A percentile compares a stretch with the other conserved stretches of the same genome.
phyloP scores from a whole-genome alignment of 164 flowering plant species.

The Umbilicus rupestris region DNA sequence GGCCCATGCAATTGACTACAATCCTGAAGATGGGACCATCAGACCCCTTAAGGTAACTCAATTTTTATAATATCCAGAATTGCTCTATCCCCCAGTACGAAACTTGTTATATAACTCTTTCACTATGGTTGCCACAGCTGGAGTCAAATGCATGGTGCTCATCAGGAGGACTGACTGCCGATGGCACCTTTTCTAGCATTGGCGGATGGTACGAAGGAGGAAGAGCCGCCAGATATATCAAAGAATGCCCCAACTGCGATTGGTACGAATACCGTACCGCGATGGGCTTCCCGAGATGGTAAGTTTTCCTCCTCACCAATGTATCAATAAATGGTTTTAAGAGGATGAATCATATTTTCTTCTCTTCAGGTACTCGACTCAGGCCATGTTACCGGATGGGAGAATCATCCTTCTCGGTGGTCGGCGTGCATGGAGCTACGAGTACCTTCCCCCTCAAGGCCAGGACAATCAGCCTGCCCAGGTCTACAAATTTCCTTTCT shows the following conservation, averaged over 20 bases:
- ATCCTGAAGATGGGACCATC: constrained; percentile 22
- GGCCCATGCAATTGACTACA: constrained; percentile 54
- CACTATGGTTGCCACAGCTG: constrained; percentile 39
- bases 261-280: constrained; percentile 36
- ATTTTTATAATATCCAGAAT: not conserved
- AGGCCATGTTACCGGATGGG: constrained; percentile 49
- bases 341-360: no score
- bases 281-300: constrained; percentile 57
- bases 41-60: constrained; percentile 41
- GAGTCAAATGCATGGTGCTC: constrained; percentile 78
- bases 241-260: constrained; percentile 29
- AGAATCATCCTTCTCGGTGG: constrained; percentile 59
- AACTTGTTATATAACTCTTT: no score
- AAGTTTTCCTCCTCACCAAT: constrained; percentile 6
- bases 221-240: constrained; percentile 31
- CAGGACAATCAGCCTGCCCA: constrained; percentile 17
- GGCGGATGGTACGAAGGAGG: constrained; percentile 64
- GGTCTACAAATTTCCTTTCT: constrained; percentile 15
- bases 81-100: not conserved
- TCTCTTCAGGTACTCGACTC: constrained; percentile 55
- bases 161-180: constrained; percentile 40
- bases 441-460: constrained; percentile 46
- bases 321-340: no score
- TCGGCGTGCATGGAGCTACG: constrained; percentile 44
- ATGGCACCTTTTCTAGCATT: constrained; percentile 53